Percentiles rank a stretch among this genome's conserved stretches.
phyloP scores from a whole-genome alignment of 495 filamentous ascomycete species.

The Bacidia gigantensis region DNA sequence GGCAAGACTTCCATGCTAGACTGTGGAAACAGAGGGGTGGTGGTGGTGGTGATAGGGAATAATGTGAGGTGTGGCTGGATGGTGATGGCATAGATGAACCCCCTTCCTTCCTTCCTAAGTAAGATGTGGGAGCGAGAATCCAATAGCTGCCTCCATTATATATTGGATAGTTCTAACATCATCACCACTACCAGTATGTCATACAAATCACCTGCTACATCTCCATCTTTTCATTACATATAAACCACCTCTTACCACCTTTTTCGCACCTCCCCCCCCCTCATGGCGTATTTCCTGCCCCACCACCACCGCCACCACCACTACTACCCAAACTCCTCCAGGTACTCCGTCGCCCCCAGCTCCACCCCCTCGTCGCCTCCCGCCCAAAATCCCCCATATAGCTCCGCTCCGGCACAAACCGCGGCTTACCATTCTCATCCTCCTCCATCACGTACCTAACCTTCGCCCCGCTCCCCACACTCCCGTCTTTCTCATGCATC shows the following conservation, averaged over 20 bases:
- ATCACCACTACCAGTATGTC: too few species aligned
- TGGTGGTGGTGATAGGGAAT: constrained; percentile 23
- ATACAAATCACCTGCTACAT: too few species aligned
- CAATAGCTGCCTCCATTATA: too few species aligned
- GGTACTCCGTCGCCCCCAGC: background rate
- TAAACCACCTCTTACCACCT: too few species aligned
- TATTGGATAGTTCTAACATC: too few species aligned
- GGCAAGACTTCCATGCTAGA: too few species aligned
- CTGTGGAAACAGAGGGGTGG: constrained; percentile 19
- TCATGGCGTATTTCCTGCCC: background rate
- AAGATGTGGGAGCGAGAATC: too few species aligned
- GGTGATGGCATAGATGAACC: too few species aligned
- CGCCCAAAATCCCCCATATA: constrained; percentile 1
- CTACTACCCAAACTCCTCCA: background rate
- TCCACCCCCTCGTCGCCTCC: background rate
- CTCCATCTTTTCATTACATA: too few species aligned
- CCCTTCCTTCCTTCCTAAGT: too few species aligned
- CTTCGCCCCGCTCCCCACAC: constrained; percentile 6
- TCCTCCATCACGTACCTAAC: constrained; percentile 13
- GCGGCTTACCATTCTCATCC: constrained; percentile 9
- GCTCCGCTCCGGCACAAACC: constrained; percentile 8
- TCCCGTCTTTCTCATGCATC: background rate
- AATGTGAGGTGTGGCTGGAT: constrained; percentile 46
- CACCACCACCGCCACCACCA: background rate
- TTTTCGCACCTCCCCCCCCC: background rate